These are phyloP conservation scores for Colletotrichum scovillei DNA, from an alignment of 2,329 filamentous ascomycete genomes.

Conservation along the genomic window DNA sequence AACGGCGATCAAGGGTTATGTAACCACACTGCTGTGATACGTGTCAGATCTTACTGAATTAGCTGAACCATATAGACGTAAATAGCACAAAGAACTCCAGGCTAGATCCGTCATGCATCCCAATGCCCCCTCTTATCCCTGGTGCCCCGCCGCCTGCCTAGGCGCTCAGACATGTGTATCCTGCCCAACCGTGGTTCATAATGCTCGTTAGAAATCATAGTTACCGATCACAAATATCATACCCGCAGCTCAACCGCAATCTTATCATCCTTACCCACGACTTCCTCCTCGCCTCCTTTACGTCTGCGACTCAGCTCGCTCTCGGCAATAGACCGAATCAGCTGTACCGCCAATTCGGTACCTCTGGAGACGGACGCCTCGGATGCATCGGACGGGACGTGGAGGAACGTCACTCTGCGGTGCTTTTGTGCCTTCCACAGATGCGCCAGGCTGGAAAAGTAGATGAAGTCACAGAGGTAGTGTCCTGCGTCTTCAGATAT, in stretches of 20 bases:
- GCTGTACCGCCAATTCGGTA: conserved; percentile 61
- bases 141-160: background rate
- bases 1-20: no score
- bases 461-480: conserved; percentile 84
- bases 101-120: background rate
- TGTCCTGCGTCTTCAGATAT: conserved; percentile 77
- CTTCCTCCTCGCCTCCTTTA: background rate
- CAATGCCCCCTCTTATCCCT: background rate
- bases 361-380: conserved; percentile 60
- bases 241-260: conserved; percentile 37
- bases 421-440: conserved; percentile 59
- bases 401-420: conserved; percentile 73
- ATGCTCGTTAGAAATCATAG: background rate
- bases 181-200: background rate
- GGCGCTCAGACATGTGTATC: background rate
- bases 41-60: background rate
- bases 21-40: no score
- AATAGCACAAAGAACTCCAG: background rate
- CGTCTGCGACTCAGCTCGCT: conserved; percentile 50
- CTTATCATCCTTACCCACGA: conserved; percentile 22
- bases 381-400: conserved; percentile 73
- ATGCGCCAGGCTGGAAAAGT: conserved; percentile 75
- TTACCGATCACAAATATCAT: background rate
- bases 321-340: conserved; percentile 69
- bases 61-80: background rate